These are phyloP conservation scores for Sugiyamaella castrensis DNA, from an alignment of 1,139 yeast species.

Conservation along the genomic window DNA sequence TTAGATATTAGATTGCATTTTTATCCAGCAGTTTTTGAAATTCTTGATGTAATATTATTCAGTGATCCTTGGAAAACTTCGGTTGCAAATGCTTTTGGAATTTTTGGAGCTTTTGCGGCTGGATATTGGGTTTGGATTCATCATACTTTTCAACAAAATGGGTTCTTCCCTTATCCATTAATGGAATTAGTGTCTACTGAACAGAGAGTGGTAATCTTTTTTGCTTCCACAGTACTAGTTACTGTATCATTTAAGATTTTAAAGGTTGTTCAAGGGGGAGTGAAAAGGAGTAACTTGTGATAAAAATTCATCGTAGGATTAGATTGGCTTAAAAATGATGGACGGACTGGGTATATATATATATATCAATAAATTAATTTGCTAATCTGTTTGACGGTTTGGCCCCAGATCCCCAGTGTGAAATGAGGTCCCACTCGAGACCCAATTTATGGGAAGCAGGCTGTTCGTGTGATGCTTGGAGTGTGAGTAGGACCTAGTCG, in stretches of 20 bases:
- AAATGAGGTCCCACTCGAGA: too few species aligned
- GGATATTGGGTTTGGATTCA: constrained; percentile 38
- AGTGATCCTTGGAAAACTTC: constrained; percentile 28
- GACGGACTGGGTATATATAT: too few species aligned
- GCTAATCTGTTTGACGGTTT: too few species aligned
- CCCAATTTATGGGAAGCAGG: too few species aligned
- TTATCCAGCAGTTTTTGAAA: constrained; percentile 31
- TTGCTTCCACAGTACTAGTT: constrained; percentile 23
- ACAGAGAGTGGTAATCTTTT: constrained; percentile 26
- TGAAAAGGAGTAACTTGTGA: too few species aligned
- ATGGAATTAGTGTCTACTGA: constrained; percentile 23
- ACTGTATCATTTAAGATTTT: constrained; percentile 17
- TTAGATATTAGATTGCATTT: constrained; percentile 34
- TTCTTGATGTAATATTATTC: constrained; percentile 28
- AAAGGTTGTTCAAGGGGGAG: constrained; percentile 16
- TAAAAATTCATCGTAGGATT: too few species aligned
- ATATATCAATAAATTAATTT: too few species aligned
- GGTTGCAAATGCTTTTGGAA: constrained; percentile 19
- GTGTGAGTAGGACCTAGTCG: too few species aligned
- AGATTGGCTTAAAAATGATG: too few species aligned
- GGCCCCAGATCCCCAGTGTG: too few species aligned
- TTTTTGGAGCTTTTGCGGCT: constrained; percentile 24
- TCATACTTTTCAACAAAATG: constrained; percentile 29
- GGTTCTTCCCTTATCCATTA: constrained; percentile 38
- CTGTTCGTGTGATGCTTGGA: too few species aligned